These are phyloP conservation scores for Lotus japonicus DNA, from an alignment of 306 rosid species.

Conservation along the genomic window DNA sequence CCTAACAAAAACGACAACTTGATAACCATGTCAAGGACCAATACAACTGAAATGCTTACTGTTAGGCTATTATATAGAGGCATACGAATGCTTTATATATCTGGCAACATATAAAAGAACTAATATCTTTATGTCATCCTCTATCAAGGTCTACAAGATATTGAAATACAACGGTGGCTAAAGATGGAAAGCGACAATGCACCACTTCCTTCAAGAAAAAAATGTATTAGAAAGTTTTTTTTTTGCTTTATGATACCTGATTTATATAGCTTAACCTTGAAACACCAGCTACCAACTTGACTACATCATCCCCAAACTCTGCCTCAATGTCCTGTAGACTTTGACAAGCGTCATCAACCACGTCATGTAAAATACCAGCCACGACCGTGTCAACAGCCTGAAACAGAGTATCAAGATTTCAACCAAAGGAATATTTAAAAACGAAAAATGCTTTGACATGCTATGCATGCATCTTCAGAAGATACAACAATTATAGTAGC, in stretches of 20 bases:
- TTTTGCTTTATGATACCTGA: constrained; percentile 54
- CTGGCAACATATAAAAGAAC: background rate
- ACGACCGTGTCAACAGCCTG: constrained; percentile 94
- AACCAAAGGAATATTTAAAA: constrained; percentile 9
- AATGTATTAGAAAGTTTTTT: constrained; percentile 1
- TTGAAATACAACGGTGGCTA: constrained; percentile 14
- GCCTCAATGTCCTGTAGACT: constrained; percentile 58
- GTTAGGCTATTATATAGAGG: background rate
- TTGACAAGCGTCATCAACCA: constrained; percentile 79
- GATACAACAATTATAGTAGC: background rate
- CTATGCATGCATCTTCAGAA: background rate
- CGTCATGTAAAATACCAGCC: constrained; percentile 95
- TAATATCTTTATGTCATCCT: background rate
- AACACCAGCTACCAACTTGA: constrained; percentile 83
- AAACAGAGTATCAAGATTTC: constrained; percentile 17
- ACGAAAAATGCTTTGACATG: background rate
- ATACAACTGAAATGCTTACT: background rate
- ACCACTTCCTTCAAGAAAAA: constrained; percentile 20
- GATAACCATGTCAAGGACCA: background rate
- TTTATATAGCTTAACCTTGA: constrained; percentile 86
- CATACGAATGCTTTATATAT: background rate
- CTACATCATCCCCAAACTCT: constrained; percentile 83
- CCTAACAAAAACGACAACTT: constrained; percentile 3
- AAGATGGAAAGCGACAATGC: background rate
- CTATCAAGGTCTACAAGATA: background rate